A percentile compares a stretch with the other conserved stretches of the same genome.
Conservation (phyloP, 306 rosid species). For the Senna tora region DNA sequence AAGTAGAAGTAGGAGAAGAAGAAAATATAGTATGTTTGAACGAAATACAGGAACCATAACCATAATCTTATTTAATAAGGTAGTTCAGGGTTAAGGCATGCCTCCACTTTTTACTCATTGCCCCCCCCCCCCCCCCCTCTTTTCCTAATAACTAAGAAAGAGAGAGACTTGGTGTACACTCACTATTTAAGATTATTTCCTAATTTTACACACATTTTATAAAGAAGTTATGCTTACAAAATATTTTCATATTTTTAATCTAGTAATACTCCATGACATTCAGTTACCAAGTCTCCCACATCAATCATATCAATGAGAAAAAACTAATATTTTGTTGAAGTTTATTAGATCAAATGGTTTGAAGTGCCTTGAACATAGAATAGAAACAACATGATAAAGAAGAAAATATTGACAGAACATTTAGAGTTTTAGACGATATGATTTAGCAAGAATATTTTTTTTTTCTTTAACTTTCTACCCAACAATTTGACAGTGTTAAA, state of each 20-base stretch:
- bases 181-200: not conserved
- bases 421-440: not conserved
- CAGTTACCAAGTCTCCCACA: not conserved
- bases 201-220: not conserved
- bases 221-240: not conserved
- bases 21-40: constrained; percentile 19
- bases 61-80: constrained; percentile 1
- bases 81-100: not conserved
- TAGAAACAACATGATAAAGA: not conserved
- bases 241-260: not conserved
- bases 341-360: not conserved
- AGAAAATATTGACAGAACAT: not conserved
- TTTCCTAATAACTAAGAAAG: constrained; percentile 1
- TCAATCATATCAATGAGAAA: not conserved
- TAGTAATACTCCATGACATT: not conserved
- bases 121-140: not conserved
- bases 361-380: not conserved
- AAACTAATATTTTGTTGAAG: not conserved
- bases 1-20: not conserved
- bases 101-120: not conserved
- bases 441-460: not conserved
- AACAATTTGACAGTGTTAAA: not conserved
- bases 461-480: not conserved
- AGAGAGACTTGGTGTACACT: not conserved
- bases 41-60: constrained; percentile 17